phyloP scores from a whole-genome alignment of 2,329 filamentous ascomycete species.

The Ilyonectria robusta region DNA sequence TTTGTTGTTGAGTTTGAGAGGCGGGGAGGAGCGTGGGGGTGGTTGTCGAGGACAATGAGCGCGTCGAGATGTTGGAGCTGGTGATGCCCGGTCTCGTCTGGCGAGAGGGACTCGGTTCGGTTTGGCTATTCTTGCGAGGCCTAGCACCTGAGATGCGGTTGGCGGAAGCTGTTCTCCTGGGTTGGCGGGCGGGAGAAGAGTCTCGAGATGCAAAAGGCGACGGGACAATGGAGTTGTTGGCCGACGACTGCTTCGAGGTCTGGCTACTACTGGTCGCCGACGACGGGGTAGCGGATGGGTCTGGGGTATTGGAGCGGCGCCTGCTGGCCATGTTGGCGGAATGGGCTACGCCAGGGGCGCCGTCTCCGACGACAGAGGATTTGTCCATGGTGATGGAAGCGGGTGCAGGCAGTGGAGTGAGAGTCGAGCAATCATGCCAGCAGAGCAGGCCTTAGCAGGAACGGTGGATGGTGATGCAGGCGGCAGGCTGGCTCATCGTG shows the following conservation, averaged over 20 bases:
- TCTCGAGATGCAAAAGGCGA: slow-evolving; percentile 61
- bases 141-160: slow-evolving; percentile 59
- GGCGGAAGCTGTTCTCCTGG: slow-evolving; percentile 53
- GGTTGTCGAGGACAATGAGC: slow-evolving; percentile 77
- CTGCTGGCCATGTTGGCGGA: slow-evolving; percentile 38
- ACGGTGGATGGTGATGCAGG: slow-evolving; percentile 47
- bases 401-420: slow-evolving; percentile 46
- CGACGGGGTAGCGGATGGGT: slow-evolving; percentile 41
- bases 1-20: slow-evolving; percentile 70
- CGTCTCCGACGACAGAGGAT: slow-evolving; percentile 49
- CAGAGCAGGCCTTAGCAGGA: slow-evolving; percentile 49
- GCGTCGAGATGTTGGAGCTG: slow-evolving; percentile 74
- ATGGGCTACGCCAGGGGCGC: slow-evolving; percentile 40
- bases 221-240: slow-evolving; percentile 53
- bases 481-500: slow-evolving; percentile 53
- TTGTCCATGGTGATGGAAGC: slow-evolving; percentile 54
- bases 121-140: slow-evolving; percentile 76
- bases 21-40: slow-evolving; percentile 76
- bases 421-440: slow-evolving; percentile 52
- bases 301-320: slow-evolving; percentile 43
- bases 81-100: slow-evolving; percentile 65
- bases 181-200: slow-evolving; percentile 62
- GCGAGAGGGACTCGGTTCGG: slow-evolving; percentile 75
- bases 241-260: slow-evolving; percentile 55
- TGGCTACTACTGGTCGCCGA: slow-evolving; percentile 47